Base-by-base conservation (phyloP, 257 asterid species). In the Ehretia macrophylla region DNA sequence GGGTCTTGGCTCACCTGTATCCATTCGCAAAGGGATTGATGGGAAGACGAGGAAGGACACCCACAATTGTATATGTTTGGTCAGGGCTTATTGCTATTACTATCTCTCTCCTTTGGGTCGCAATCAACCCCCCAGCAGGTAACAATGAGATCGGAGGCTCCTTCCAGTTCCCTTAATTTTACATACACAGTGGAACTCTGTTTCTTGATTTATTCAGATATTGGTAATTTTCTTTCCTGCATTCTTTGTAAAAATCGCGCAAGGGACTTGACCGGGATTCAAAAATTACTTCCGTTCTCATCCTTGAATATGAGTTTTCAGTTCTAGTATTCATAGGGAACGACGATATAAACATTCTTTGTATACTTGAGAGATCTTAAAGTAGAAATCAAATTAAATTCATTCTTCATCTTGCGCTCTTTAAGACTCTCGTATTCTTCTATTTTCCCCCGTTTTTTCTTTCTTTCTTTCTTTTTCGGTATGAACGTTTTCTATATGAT, bases 11-110 rank as follows among this genome's bases (percentile, higher is more conserved):
- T 27, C 95, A 89, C 69, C 56, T 88, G 27, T 85, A 83, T 55
- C 97, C 97, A 0, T 88, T 88, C 9, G 95, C 95, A 0, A 88
- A 88, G 55, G 95, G 97, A 12, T 68, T 86, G 1, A 89, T 89
- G 97, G 95, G 97, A 16, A 51, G 95, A 38, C 65, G 91, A 4
- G 97, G 97, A 17, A 77, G 95, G 46, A 85, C 95, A 8, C 97
- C 97, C 0, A 85, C 97, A 1, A 88, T 88, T 10, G 95, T 88
- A 32, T 88, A 66, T 32, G 96, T 83, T 4, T 88, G 95, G 96
- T 85, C 96, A 0, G 96, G 96, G 11, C 93, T 85, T 46, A 83
- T 88, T 37, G 93, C 96, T 0, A 85, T 88, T 13, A 88, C 88
- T 3, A 88, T 83, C 9, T 88, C 96, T 0, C 87, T 88, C 0